Percentiles rank a stretch among this genome's conserved stretches.
phyloP scores from a whole-genome alignment of 768 basidiomycete genomes.

The Russula virescens region DNA sequence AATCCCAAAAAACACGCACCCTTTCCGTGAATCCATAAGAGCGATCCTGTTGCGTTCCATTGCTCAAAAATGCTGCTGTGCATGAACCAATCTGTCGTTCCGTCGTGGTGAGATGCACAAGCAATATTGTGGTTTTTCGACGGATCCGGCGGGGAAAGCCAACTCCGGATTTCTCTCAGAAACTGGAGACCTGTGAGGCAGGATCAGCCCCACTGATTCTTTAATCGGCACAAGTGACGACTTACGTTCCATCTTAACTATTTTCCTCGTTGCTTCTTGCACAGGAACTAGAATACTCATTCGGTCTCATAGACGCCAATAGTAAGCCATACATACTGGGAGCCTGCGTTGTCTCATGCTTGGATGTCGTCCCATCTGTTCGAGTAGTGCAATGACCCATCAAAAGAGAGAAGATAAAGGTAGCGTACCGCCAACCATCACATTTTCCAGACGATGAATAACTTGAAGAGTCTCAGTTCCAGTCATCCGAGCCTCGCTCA shows the following conservation, averaged over 20 bases:
- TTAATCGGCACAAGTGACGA: too few species aligned
- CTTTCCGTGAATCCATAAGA: constrained; percentile 13
- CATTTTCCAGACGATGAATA: neutral
- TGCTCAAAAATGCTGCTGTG: neutral
- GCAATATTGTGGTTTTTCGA: neutral
- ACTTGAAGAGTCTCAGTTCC: neutral
- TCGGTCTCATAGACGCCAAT: too few species aligned
- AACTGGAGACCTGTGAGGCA: neutral
- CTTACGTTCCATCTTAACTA: too few species aligned
- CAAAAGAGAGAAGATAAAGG: too few species aligned
- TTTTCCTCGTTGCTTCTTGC: too few species aligned
- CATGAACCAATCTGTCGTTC: neutral
- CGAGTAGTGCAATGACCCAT: neutral
- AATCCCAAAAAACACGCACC: too few species aligned
- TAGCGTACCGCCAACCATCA: too few species aligned
- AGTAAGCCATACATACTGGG: too few species aligned
- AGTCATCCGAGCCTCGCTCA: neutral
- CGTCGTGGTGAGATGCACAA: neutral
- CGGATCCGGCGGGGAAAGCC: neutral
- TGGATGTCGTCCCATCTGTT: neutral
- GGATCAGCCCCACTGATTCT: too few species aligned
- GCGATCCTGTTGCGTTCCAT: neutral
- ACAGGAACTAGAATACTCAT: too few species aligned
- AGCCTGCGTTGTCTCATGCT: too few species aligned
- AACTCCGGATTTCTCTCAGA: neutral